Conservation (phyloP, 345 rosid species). For the Syzygium oleosum region DNA sequence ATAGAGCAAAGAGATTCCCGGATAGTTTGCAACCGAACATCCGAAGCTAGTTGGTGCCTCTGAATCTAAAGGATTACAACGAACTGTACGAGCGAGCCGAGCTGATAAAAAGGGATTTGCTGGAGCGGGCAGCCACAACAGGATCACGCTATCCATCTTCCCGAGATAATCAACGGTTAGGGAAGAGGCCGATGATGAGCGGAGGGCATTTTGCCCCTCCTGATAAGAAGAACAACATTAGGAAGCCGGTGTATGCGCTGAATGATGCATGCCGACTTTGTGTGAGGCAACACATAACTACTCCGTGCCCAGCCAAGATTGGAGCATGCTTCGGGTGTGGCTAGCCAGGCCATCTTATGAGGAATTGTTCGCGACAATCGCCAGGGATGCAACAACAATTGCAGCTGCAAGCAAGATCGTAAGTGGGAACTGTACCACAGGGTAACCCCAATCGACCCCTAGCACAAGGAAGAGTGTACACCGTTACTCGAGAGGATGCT, state of each 20-base stretch:
- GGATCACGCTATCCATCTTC: no score
- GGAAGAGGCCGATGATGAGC: neutral
- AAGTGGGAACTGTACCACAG: neutral
- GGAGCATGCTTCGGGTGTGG: neutral
- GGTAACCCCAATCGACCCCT: fast-evolving
- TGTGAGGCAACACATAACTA: fast-evolving
- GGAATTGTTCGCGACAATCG: no score
- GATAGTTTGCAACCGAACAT: fast-evolving
- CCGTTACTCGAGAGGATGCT: neutral
- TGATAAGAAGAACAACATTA: no score
- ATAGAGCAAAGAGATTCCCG: fast-evolving
- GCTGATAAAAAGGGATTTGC: neutral
- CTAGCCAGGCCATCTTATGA: fast-evolving
- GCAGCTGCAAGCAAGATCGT: neutral
- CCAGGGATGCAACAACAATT: fast-evolving
- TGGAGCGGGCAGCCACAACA: fast-evolving
- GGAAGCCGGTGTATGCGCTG: fast-evolving
- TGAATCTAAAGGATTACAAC: neutral
- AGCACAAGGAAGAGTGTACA: fast-evolving
- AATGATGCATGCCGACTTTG: no score
- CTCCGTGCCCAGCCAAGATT: neutral
- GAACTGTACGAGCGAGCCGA: fast-evolving
- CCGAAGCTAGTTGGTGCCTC: neutral
- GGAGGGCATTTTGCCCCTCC: fast-evolving
- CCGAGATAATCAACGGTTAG: no score